Conservation (phyloP, 1,284 basidiomycete species). For the Ceratobasidium sp. region DNA sequence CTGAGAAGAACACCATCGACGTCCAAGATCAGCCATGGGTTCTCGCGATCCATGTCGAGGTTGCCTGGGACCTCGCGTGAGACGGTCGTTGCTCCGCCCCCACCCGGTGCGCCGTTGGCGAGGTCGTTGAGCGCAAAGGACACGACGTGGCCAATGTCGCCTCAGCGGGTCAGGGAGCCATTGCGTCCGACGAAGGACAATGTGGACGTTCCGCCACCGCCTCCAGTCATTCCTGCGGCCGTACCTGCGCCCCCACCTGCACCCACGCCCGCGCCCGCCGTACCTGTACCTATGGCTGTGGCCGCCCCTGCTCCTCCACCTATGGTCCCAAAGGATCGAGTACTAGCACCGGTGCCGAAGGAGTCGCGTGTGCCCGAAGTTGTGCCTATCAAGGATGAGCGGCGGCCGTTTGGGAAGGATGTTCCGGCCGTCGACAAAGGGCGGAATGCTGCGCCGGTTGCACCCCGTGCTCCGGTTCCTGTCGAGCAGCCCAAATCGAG, state of each 20-base stretch:
- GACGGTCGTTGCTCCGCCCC: conserved; percentile 5
- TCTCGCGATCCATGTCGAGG: conserved; percentile 36
- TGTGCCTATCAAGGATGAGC: conserved; percentile 30
- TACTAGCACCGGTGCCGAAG: not conserved
- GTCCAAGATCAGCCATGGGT: conserved; percentile 27
- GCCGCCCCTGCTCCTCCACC: conserved; percentile 3
- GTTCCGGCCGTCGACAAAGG: conserved; percentile 30
- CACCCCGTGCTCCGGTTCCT: conserved; percentile 11
- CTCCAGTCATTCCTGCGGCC: conserved; percentile 11
- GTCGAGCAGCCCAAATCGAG: conserved; percentile 22
- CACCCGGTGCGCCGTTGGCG: conserved; percentile 25
- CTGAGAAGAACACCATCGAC: conserved; percentile 31
- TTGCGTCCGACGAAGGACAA: conserved; percentile 21
- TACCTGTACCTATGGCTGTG: not conserved
- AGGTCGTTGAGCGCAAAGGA: conserved; percentile 38
- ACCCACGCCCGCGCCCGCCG: not conserved
- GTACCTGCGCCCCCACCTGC: conserved; percentile 9
- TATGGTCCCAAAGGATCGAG: not conserved
- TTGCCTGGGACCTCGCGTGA: conserved; percentile 25
- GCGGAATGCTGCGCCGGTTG: not conserved
- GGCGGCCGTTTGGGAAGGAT: conserved; percentile 20
- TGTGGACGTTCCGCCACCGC: conserved; percentile 10
- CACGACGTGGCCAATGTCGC: conserved; percentile 32
- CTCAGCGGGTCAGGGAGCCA: conserved; percentile 31
- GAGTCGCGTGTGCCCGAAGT: conserved; percentile 13